Evolutionary conservation across 371 early-diverging fungal species (phyloP).

Genomic region (Actinomortierella wolfii): DNA sequence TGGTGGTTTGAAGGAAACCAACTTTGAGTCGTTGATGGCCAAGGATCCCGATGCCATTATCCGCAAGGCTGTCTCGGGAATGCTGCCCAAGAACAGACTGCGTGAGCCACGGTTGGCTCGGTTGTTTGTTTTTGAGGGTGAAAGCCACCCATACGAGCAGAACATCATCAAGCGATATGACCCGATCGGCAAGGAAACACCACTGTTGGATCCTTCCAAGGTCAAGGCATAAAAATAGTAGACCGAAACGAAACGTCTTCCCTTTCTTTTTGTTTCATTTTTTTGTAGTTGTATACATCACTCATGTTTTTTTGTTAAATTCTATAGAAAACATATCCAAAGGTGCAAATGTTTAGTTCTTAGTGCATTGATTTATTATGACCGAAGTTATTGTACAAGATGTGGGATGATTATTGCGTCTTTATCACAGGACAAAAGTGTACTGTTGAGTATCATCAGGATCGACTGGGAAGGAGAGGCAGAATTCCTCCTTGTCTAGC

Average conservation of each 20-base stretch:
- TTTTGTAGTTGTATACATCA: no score
- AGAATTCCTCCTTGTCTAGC: slow-evolving; percentile 32
- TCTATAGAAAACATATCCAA: no score
- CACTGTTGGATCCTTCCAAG: slow-evolving; percentile 36
- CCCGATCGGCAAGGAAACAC: slow-evolving; percentile 45
- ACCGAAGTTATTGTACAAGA: no score
- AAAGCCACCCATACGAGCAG: slow-evolving; percentile 87
- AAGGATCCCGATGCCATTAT: slow-evolving; percentile 85
- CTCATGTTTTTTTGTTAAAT: no score
- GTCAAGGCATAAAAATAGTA: slow-evolving; percentile 25
- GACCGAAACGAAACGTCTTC: no score
- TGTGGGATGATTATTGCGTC: no score
- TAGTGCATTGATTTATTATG: no score
- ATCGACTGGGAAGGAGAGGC: slow-evolving; percentile 33
- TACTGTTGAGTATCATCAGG: slow-evolving; percentile 15
- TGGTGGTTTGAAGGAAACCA: slow-evolving; percentile 89
- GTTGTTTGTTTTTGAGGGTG: slow-evolving; percentile 87
- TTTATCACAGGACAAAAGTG: no score
- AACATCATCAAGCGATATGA: slow-evolving; percentile 91
- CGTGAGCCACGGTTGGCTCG: slow-evolving; percentile 81
- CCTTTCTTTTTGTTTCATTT: no score
- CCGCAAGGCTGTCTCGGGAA: slow-evolving; percentile 93
- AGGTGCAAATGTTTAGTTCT: no score
- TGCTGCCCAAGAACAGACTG: slow-evolving; percentile 95
- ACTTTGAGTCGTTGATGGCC: slow-evolving; percentile 74